phyloP scores from a whole-genome alignment of 257 asterid species.

The Penstemon newberryi region DNA sequence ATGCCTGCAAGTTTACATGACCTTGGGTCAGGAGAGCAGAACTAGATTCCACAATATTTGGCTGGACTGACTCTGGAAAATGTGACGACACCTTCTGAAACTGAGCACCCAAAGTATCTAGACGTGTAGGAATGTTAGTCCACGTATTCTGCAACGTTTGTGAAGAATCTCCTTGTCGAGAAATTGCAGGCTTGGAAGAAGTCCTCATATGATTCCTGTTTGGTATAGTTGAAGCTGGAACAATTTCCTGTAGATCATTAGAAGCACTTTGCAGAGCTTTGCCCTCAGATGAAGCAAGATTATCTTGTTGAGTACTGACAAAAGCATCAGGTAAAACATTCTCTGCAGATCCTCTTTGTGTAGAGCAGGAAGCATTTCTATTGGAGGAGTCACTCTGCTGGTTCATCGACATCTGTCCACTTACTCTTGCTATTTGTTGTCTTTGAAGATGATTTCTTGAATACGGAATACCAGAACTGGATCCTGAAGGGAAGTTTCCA shows the following conservation, averaged over 20 bases:
- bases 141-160: slow-evolving; percentile 39
- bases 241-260: slow-evolving; percentile 41
- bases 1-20: slow-evolving; percentile 31
- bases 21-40: slow-evolving; percentile 37
- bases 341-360: slow-evolving; percentile 47
- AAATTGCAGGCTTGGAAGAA: slow-evolving; percentile 37
- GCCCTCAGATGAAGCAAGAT: slow-evolving; percentile 34
- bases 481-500: slow-evolving; percentile 47
- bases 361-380: slow-evolving; percentile 34
- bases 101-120: slow-evolving; percentile 39
- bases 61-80: slow-evolving; percentile 39
- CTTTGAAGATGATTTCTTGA: slow-evolving; percentile 50
- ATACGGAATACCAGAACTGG: slow-evolving; percentile 48
- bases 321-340: slow-evolving; percentile 44
- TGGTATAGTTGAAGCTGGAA: slow-evolving; percentile 38
- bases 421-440: slow-evolving; percentile 43
- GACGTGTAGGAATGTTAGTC: slow-evolving; percentile 49
- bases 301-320: slow-evolving; percentile 34
- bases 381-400: slow-evolving; percentile 37
- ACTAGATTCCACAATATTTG: slow-evolving; percentile 56
- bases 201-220: slow-evolving; percentile 32
- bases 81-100: slow-evolving; percentile 40
- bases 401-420: slow-evolving; percentile 47
- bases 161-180: slow-evolving; percentile 39
- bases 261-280: slow-evolving; percentile 35